phyloP scores from a whole-genome alignment of 139 green algal species.

The Coelastrella sp. region DNA sequence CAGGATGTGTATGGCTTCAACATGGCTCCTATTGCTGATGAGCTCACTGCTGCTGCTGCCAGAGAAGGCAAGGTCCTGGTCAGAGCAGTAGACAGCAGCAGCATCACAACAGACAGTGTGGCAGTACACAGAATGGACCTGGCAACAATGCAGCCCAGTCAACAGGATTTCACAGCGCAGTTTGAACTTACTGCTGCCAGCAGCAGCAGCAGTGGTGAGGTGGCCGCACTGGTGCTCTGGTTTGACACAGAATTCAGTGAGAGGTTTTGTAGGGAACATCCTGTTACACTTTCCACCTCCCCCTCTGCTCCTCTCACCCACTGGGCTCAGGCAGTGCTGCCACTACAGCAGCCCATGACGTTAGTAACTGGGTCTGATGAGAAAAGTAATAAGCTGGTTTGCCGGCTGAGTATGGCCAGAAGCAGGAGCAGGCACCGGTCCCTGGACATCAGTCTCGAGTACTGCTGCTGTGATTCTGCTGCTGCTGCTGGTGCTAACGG shows the following conservation, averaged over 20 bases:
- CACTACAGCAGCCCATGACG: conserved; percentile 70
- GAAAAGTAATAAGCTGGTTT: conserved; percentile 50
- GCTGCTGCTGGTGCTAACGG: too few relatives aligned
- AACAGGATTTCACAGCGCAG: conserved; percentile 89
- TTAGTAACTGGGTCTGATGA: conserved; percentile 43
- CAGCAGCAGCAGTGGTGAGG: conserved; percentile 42
- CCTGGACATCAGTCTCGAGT: conserved; percentile 76
- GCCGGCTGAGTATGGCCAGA: conserved; percentile 80
- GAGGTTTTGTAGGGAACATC: conserved; percentile 84
- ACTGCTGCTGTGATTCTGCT: too few relatives aligned
- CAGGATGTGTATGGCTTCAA: conserved; percentile 93
- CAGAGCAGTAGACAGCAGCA: not conserved
- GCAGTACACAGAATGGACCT: conserved; percentile 79
- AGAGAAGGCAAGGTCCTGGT: conserved; percentile 18
- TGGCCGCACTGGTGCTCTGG: conserved; percentile 89
- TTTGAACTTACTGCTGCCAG: conserved; percentile 60
- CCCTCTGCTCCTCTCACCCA: conserved; percentile 82
- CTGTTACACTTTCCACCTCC: conserved; percentile 85
- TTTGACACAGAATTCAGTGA: conserved; percentile 93
- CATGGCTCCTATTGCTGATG: conserved; percentile 77
- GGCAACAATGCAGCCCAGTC: conserved; percentile 69
- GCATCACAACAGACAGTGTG: conserved; percentile 52
- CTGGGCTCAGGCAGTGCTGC: conserved; percentile 94
- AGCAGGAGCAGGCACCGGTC: conserved; percentile 67
- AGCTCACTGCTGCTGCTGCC: conserved; percentile 55